These are phyloP conservation scores for Yamadazyma friedrichii DNA, from an alignment of 1,139 yeast species.

Conservation along the genomic window DNA sequence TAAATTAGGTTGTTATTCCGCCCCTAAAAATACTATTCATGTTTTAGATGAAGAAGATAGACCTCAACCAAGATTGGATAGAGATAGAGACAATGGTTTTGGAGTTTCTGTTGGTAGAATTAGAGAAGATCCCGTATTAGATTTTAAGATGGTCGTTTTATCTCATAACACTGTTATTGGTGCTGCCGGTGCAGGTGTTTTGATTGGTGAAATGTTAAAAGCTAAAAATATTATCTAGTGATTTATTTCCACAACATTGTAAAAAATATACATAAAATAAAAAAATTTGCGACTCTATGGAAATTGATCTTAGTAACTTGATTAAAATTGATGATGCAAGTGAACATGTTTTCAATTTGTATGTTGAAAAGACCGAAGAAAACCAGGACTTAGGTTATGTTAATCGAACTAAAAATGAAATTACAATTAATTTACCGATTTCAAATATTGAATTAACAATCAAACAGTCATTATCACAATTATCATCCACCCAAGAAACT, in stretches of 20 bases:
- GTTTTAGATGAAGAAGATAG: conserved; percentile 89
- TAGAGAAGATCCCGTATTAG: conserved; percentile 90
- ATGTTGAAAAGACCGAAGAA: conserved; percentile 33
- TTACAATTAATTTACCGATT: conserved; percentile 33
- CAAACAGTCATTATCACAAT: conserved; percentile 41
- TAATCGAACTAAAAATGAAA: conserved; percentile 27
- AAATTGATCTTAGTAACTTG: neutral
- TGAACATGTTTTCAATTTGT: conserved; percentile 51
- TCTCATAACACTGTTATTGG: conserved; percentile 97
- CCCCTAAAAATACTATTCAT: conserved; percentile 89
- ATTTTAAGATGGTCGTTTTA: conserved; percentile 91
- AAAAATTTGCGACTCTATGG: neutral
- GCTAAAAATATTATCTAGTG: conserved; percentile 68
- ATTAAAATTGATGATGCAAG: neutral
- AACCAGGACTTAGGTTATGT: conserved; percentile 50
- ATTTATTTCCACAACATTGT: neutral
- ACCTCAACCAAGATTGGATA: conserved; percentile 97
- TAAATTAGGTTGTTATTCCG: conserved; percentile 77
- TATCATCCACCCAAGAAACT: conserved; percentile 35
- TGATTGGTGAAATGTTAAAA: conserved; percentile 86
- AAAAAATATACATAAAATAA: neutral
- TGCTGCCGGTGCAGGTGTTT: conserved; percentile 99
- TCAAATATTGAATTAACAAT: conserved; percentile 31
- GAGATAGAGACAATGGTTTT: conserved; percentile 92
- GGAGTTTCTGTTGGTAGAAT: conserved; percentile 95